Percentiles rank a stretch among this genome's conserved stretches.
Evolutionary conservation across 2,329 filamentous ascomycete species (phyloP).

Genomic region (Nigrospora osmanthi): DNA sequence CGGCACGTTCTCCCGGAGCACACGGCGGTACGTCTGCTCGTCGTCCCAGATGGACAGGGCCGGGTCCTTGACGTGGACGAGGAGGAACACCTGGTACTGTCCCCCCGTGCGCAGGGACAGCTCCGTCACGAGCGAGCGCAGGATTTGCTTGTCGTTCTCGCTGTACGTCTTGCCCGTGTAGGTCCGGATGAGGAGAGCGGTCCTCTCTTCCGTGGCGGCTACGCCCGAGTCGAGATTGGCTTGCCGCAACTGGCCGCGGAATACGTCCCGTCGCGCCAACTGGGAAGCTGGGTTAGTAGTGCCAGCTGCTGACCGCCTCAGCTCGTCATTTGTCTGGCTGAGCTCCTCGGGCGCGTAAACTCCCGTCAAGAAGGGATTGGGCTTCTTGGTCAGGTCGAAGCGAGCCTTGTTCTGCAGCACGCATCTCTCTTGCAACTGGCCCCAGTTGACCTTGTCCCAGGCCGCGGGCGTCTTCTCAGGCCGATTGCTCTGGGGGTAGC

Average conservation of each 20-base stretch:
- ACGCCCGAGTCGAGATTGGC: no score
- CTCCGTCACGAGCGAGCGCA: conserved; percentile 74
- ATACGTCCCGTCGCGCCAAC: no score
- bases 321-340: not conserved
- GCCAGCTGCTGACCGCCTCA: no score
- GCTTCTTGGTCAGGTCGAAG: conserved; percentile 37
- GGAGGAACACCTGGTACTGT: conserved; percentile 72
- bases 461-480: conserved; percentile 36
- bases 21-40: conserved; percentile 47
- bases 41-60: conserved; percentile 51
- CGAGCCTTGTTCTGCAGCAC: conserved; percentile 57
- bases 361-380: conserved; percentile 33
- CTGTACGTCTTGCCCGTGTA: conserved; percentile 71
- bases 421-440: conserved; percentile 60
- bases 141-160: conserved; percentile 69
- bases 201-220: conserved; percentile 40
- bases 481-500: conserved; percentile 40
- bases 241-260: no score
- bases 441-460: conserved; percentile 65
- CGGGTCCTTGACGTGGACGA: conserved; percentile 69
- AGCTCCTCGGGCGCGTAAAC: conserved; percentile 18
- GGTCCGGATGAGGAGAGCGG: conserved; percentile 68
- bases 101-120: conserved; percentile 68
- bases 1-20: conserved; percentile 57
- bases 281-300: no score